Evolutionary conservation across 2,329 filamentous ascomycete species (phyloP).

Genomic region (Pseudocercospora musae): DNA sequence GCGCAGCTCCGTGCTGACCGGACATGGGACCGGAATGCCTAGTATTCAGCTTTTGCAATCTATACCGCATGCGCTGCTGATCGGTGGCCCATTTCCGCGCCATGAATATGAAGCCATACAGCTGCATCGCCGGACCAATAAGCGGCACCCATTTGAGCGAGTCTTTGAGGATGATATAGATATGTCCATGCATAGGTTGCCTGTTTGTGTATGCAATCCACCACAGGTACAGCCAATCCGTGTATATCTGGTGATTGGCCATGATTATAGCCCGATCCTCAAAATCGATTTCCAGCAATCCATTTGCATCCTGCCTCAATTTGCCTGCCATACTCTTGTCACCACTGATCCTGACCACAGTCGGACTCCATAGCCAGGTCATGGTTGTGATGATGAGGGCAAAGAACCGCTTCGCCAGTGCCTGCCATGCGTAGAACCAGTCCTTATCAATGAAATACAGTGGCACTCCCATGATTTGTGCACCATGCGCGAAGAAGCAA

Average conservation of each 20-base stretch:
- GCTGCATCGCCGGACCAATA: constrained; percentile 77
- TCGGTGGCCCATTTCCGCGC: constrained; percentile 85
- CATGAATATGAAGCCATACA: constrained; percentile 89
- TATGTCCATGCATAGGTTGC: constrained; percentile 69
- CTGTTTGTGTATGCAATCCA: constrained; percentile 75
- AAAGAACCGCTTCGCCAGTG: constrained; percentile 80
- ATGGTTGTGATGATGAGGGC: constrained; percentile 72
- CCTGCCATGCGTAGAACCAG: constrained; percentile 79
- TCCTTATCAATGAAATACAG: constrained; percentile 72
- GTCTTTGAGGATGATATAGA: constrained; percentile 89
- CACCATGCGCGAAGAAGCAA: constrained; percentile 51
- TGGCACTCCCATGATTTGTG: constrained; percentile 69
- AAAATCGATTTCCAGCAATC: constrained; percentile 70
- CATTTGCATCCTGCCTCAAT: constrained; percentile 64
- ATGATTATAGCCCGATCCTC: constrained; percentile 78
- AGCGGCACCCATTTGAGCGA: constrained; percentile 80
- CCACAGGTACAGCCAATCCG: constrained; percentile 92
- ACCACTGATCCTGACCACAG: constrained; percentile 74
- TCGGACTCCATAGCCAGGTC: constrained; percentile 82
- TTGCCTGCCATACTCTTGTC: constrained; percentile 76
- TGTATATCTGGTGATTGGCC: constrained; percentile 74
- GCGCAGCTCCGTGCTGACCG: constrained; percentile 27
- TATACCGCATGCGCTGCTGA: constrained; percentile 68
- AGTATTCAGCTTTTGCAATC: constrained; percentile 67
- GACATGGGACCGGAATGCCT: constrained; percentile 39